Evolutionary conservation across 768 basidiomycete species (phyloP).

Genomic region (Pleurotus tuoliensis): DNA sequence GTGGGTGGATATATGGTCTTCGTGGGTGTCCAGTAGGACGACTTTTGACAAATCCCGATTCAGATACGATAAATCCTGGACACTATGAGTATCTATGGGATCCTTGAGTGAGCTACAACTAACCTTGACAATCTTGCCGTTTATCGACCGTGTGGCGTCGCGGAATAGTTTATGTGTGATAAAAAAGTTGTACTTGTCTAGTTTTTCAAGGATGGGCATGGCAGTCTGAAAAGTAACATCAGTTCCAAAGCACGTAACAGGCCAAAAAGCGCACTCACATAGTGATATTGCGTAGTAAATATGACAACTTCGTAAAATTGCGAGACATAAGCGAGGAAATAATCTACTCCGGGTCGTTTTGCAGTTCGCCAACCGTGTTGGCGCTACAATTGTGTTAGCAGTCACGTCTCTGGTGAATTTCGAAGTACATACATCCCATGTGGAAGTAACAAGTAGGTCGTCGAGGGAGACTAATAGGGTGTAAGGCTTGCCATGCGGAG

Average conservation of each 20-base stretch:
- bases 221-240: constrained; percentile 58
- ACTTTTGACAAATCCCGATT: constrained; percentile 93
- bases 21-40: constrained; percentile 78
- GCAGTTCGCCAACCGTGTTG: constrained; percentile 96
- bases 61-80: constrained; percentile 85
- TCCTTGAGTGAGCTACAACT: constrained; percentile 1
- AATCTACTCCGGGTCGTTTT: constrained; percentile 96
- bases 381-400: constrained; percentile 44
- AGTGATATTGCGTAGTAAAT: constrained; percentile 87
- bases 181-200: constrained; percentile 91
- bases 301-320: constrained; percentile 98
- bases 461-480: constrained; percentile 90
- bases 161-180: constrained; percentile 89
- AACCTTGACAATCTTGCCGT: constrained; percentile 86
- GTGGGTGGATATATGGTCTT: constrained; percentile 73
- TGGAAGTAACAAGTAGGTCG: constrained; percentile 85
- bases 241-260: too few relatives aligned
- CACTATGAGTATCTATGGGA: not conserved
- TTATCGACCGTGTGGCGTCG: constrained; percentile 80
- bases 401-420: not conserved
- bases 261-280: constrained; percentile 48
- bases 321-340: constrained; percentile 95
- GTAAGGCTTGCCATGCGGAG: constrained; percentile 84
- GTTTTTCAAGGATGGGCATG: constrained; percentile 81
- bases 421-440: constrained; percentile 85